Base-by-base conservation (phyloP, 768 basidiomycete species). In the Boletus rubescentipes region DNA sequence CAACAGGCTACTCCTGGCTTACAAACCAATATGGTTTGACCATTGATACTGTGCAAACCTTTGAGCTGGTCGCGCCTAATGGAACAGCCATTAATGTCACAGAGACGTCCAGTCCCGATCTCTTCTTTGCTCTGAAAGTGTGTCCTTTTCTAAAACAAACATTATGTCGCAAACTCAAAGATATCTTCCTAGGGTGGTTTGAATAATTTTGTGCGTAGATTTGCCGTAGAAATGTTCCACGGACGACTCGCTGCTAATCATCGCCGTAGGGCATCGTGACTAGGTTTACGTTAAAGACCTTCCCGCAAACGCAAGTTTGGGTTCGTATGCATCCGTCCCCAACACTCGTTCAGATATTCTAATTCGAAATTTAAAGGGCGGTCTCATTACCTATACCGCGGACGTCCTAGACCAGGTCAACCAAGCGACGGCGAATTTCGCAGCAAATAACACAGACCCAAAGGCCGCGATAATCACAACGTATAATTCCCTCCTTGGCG, bases 21-120 rank as follows among this genome's bases (percentile, higher is more conserved):
- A 80, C 82, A 0, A 86, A 86, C 55, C 82, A 86, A 53, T 70
- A 77, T 57, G 85, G 86, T 12, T 59, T 89, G 47, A 80, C 81
- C 0, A 46, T 78, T 10, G 86, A 88, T 56, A 85, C 73, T 2
- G 71, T 86, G 38, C 67, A 70, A 20, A 76, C 77, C 2, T 85
- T 70, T 53, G 82, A 87, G 56, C 69, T 87, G 0, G 84, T 86
- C 1, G 67, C 79, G 43, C 46, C 62, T 1, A 54, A 77, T 58
- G 83, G 85, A 12, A 72, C 68, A 0, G 65, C 81, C 2, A 56
- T 62, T 1, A 52, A 54, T 18, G 74, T 78, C 14, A 75, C 73
- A 0, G 65, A 66, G 14, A 52, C 54, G 1, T 67, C 69, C 0
- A 57, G 72, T 45, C 67, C 75, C 0, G 76, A 79, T 50, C 51